phyloP scores from a whole-genome alignment of 1,284 basidiomycete genomes.

The Irpex sp. region DNA sequence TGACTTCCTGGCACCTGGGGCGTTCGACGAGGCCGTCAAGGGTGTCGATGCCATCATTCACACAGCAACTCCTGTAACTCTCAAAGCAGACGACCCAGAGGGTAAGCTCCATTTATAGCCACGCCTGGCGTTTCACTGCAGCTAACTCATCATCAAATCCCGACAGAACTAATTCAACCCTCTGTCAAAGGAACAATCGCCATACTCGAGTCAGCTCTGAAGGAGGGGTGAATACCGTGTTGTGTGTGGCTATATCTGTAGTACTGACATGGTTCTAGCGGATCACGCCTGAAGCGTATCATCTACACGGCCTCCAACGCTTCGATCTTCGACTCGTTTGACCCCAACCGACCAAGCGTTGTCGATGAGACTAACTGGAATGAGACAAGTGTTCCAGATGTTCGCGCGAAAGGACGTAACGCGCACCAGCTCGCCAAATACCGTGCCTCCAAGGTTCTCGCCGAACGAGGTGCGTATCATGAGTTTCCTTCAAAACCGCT shows the following conservation, averaged over 20 bases:
- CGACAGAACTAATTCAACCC: conserved; percentile 14
- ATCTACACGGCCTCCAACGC: conserved; percentile 23
- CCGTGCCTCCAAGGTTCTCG: conserved; percentile 62
- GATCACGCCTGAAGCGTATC: conserved; percentile 17
- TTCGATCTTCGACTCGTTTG: neutral
- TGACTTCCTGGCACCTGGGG: neutral
- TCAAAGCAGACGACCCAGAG: conserved; percentile 29
- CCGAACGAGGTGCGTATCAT: conserved; percentile 39
- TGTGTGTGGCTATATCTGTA: conserved; percentile 40
- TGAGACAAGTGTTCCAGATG: conserved; percentile 42
- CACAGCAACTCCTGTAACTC: conserved; percentile 39
- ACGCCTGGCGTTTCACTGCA: conserved; percentile 19
- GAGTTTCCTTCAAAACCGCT: neutral
- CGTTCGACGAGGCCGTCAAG: conserved; percentile 33
- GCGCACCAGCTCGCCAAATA: conserved; percentile 45
- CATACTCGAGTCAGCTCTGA: conserved; percentile 18
- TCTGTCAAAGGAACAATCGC: conserved; percentile 62
- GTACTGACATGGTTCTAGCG: conserved; percentile 33
- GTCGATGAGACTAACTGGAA: conserved; percentile 60
- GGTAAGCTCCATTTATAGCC: conserved; percentile 23
- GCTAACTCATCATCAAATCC: too few relatives aligned
- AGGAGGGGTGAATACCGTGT: neutral
- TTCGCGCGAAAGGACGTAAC: conserved; percentile 48
- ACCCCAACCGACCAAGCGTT: neutral
- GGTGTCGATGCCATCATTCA: conserved; percentile 40